Conservation (phyloP, 2,329 filamentous ascomycete species). For the Exophiala aquamarina region DNA sequence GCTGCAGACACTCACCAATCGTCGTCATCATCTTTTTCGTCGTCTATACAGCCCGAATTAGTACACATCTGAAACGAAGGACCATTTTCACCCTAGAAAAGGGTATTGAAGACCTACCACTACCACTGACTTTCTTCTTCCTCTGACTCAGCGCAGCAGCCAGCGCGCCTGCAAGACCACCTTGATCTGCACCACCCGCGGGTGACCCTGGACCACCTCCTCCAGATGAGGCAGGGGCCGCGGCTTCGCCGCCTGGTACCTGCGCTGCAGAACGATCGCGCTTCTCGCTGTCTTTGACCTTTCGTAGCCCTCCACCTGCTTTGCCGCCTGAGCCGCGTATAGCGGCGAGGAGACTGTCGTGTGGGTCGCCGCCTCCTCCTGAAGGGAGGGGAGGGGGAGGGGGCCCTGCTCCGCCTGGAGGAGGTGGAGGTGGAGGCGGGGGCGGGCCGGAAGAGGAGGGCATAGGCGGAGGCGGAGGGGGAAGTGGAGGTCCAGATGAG, state of each 20-base stretch:
- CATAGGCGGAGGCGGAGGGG: constrained; percentile 39
- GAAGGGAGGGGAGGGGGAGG: constrained; percentile 43
- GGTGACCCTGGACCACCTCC: constrained; percentile 52
- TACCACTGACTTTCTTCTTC: constrained; percentile 92
- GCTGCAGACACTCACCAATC: constrained; percentile 38
- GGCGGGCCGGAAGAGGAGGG: constrained; percentile 38
- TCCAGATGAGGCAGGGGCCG: constrained; percentile 52
- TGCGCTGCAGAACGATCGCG: constrained; percentile 46
- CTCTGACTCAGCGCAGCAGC: constrained; percentile 75
- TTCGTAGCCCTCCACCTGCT: constrained; percentile 52
- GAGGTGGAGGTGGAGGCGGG: constrained; percentile 41
- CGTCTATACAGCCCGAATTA: constrained; percentile 33
- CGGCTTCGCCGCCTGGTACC: constrained; percentile 53
- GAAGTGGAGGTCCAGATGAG: constrained; percentile 36
- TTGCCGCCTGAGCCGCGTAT: constrained; percentile 58
- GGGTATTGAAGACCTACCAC: constrained; percentile 66
- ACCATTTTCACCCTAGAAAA: constrained; percentile 8
- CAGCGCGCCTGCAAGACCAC: constrained; percentile 78
- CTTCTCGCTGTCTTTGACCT: constrained; percentile 47
- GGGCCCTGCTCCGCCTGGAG: constrained; percentile 36
- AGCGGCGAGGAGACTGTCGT: constrained; percentile 46
- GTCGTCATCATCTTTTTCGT: constrained; percentile 47
- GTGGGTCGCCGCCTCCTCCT: constrained; percentile 38
- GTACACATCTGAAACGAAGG: constrained; percentile 29
- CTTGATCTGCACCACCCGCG: constrained; percentile 30